Evolutionary conservation across 805 yeast species (phyloP).

Genomic region (Alloascoidea hylecoeti): DNA sequence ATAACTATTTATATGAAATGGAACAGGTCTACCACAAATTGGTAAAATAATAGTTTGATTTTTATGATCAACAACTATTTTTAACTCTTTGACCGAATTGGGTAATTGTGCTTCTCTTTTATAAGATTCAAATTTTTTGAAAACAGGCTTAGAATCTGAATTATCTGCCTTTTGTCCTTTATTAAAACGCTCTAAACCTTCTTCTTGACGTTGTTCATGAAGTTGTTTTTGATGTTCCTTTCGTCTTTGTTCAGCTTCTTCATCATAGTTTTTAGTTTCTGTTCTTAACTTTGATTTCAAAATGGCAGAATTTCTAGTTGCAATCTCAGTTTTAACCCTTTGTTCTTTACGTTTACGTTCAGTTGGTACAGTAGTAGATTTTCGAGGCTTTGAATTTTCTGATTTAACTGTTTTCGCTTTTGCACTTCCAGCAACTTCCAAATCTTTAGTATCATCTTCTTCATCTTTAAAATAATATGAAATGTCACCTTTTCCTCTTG

Average conservation of each 20-base stretch:
- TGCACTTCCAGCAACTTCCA: conserved; percentile 13
- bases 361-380: conserved; percentile 10
- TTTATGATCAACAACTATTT: conserved; percentile 76
- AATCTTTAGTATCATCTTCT: conserved; percentile 23
- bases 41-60: conserved; percentile 85
- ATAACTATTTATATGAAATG: conserved; percentile 89
- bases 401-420: conserved; percentile 14
- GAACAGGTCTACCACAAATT: conserved; percentile 91
- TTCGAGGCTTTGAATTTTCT: conserved; percentile 11
- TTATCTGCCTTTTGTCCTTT: conserved; percentile 55
- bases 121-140: conserved; percentile 89
- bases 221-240: conserved; percentile 72
- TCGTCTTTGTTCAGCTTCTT: conserved; percentile 65
- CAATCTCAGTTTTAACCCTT: conserved; percentile 12
- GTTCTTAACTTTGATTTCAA: conserved; percentile 49
- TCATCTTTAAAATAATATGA: conserved; percentile 76
- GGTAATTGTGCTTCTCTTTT: conserved; percentile 91
- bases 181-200: conserved; percentile 72
- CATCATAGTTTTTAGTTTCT: conserved; percentile 60
- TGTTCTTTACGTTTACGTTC: conserved; percentile 1
- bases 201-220: conserved; percentile 75
- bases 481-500: conserved; percentile 58
- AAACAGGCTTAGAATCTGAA: conserved; percentile 38
- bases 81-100: conserved; percentile 62
- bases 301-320: conserved; percentile 42